Evolutionary conservation across 1,284 basidiomycete species (phyloP).

Genomic region (Ustilago sp.): DNA sequence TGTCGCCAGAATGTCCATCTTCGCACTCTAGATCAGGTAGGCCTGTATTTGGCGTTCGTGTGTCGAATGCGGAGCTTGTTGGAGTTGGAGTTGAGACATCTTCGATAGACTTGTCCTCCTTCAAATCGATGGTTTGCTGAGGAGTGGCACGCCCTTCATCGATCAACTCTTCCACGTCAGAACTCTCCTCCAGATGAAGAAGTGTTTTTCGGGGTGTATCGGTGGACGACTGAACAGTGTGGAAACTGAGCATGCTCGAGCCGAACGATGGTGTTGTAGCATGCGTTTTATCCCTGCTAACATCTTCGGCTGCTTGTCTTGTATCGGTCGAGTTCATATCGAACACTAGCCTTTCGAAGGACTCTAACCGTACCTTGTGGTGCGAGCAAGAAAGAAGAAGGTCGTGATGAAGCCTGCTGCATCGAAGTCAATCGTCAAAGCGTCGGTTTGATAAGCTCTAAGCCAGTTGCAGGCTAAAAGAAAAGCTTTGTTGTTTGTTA

Average conservation of each 20-base stretch:
- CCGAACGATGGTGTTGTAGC: constrained; percentile 3
- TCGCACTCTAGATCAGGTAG: neutral
- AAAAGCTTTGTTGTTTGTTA: no score
- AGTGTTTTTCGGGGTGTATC: neutral
- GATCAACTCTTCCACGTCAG: no score
- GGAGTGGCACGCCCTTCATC: no score
- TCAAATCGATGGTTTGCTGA: no score
- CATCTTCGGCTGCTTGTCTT: neutral
- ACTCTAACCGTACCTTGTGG: no score
- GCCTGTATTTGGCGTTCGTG: neutral
- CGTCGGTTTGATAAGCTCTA: no score
- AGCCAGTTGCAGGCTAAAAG: no score
- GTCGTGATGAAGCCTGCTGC: no score
- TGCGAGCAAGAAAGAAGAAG: no score
- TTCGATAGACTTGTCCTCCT: no score
- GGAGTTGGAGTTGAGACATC: neutral
- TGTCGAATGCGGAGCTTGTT: neutral
- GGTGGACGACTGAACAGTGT: constrained; percentile 3
- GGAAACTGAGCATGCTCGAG: constrained; percentile 11
- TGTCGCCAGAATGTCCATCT: neutral
- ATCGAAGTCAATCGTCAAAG: no score
- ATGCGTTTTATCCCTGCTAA: neutral
- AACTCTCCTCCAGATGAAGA: neutral
- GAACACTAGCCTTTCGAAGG: no score
- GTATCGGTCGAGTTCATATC: neutral